A percentile compares a stretch with the other conserved stretches of the same genome.
Evolutionary conservation across 1,284 basidiomycete genomes (phyloP).

Genomic region (Takashimella koratensis): DNA sequence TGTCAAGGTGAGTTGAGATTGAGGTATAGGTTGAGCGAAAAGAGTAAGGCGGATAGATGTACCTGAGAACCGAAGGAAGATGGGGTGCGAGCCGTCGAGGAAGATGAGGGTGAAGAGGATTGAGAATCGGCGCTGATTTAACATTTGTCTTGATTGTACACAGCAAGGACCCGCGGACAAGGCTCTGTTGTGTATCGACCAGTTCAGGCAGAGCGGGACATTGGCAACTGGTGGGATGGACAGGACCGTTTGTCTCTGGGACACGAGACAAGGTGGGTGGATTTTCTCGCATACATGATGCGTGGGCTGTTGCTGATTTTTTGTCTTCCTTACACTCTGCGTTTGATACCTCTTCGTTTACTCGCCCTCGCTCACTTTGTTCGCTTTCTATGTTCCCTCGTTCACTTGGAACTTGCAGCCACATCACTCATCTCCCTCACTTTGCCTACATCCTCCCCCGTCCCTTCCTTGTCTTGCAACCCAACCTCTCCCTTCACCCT

Average conservation of each 20-base stretch:
- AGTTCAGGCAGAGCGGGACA: slow-evolving; percentile 45
- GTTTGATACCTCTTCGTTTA: too few species aligned
- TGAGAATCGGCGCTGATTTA: too few species aligned
- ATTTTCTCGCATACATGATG: neutral
- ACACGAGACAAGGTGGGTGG: slow-evolving; percentile 49
- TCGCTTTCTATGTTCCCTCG: too few species aligned
- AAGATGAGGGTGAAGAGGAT: too few species aligned
- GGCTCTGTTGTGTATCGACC: slow-evolving; percentile 50
- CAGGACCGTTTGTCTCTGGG: slow-evolving; percentile 53
- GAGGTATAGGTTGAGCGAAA: too few species aligned
- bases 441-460: slow-evolving; percentile 62
- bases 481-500: slow-evolving; percentile 64
- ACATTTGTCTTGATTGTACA: too few species aligned
- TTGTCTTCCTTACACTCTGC: neutral
- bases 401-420: slow-evolving; percentile 28
- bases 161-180: slow-evolving; percentile 51
- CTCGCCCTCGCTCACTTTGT: slow-evolving; percentile 3
- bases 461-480: slow-evolving; percentile 64
- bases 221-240: slow-evolving; percentile 54
- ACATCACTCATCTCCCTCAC: slow-evolving; percentile 53
- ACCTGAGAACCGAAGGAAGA: too few species aligned
- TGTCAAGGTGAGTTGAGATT: slow-evolving; percentile 42
- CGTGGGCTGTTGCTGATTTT: too few species aligned
- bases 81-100: too few species aligned
- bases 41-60: too few species aligned